These are phyloP conservation scores for Colletotrichum karsti DNA, from an alignment of 2,329 filamentous ascomycete species.

Conservation along the genomic window DNA sequence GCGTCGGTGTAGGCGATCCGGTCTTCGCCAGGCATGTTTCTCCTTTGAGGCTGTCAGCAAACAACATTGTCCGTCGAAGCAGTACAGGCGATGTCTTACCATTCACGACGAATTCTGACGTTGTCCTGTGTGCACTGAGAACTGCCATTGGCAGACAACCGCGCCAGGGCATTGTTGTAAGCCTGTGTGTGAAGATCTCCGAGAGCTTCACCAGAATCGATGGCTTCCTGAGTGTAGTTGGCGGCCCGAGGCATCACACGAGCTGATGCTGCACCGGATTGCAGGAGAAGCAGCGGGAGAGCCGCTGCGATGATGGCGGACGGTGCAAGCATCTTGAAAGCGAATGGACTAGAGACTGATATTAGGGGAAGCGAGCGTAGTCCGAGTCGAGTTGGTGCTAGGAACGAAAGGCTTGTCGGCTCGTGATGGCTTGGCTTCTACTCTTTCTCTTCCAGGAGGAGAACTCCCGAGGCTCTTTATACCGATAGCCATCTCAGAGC, in stretches of 20 bases:
- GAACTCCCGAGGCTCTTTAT: background rate
- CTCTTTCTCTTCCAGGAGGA: background rate
- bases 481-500: background rate
- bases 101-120: background rate
- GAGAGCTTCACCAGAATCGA: background rate
- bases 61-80: background rate
- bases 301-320: background rate
- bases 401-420: background rate
- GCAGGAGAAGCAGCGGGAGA: background rate
- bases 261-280: background rate
- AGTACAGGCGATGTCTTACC: background rate
- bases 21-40: slow-evolving; percentile 7
- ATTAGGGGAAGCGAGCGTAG: background rate
- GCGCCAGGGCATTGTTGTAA: background rate
- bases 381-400: background rate
- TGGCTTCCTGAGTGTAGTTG: background rate
- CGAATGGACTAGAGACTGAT: background rate
- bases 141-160: background rate
- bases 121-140: background rate
- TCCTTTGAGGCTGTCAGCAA: background rate
- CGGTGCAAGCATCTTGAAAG: background rate
- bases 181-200: background rate
- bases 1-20: slow-evolving; percentile 12
- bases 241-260: background rate
- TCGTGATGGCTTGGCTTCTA: background rate